phyloP scores from a whole-genome alignment of 306 rosid species.

The Ormosia semicastrata region DNA sequence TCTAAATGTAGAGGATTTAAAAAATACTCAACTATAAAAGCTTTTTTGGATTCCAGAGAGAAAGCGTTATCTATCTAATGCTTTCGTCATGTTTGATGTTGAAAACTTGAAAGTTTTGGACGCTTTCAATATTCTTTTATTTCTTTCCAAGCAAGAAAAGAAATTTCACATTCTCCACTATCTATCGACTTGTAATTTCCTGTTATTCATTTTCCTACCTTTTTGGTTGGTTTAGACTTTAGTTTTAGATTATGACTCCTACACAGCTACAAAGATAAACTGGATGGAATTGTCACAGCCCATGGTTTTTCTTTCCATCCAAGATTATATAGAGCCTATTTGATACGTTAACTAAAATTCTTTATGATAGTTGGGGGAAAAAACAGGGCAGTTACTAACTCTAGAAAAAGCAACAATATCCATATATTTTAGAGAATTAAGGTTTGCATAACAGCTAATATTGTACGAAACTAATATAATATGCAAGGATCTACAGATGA shows the following conservation, averaged over 20 bases:
- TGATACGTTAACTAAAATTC: not conserved
- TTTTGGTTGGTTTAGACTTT: not conserved
- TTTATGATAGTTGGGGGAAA: not conserved
- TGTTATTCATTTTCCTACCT: not conserved
- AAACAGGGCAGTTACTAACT: not conserved
- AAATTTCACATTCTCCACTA: not conserved
- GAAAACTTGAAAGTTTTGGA: not conserved
- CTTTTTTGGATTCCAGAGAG: not conserved
- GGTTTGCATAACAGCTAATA: not conserved
- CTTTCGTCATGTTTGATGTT: slow-evolving; percentile 18
- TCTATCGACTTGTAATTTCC: not conserved
- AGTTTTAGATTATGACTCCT: not conserved
- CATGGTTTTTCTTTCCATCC: not conserved
- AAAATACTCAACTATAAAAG: not conserved
- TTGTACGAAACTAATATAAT: not conserved
- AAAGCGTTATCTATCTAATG: not conserved
- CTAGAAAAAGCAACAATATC: not conserved
- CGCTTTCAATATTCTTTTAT: not conserved
- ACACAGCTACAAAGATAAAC: no score
- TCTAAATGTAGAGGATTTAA: not conserved
- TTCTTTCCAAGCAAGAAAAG: not conserved
- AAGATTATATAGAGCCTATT: not conserved
- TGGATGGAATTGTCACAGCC: not conserved
- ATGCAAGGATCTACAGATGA: not conserved
- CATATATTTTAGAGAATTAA: not conserved